A percentile compares a stretch with the other conserved stretches of the same genome.
Evolutionary conservation across 768 basidiomycete species (phyloP).

Genomic region (Hygrocybe punicea): DNA sequence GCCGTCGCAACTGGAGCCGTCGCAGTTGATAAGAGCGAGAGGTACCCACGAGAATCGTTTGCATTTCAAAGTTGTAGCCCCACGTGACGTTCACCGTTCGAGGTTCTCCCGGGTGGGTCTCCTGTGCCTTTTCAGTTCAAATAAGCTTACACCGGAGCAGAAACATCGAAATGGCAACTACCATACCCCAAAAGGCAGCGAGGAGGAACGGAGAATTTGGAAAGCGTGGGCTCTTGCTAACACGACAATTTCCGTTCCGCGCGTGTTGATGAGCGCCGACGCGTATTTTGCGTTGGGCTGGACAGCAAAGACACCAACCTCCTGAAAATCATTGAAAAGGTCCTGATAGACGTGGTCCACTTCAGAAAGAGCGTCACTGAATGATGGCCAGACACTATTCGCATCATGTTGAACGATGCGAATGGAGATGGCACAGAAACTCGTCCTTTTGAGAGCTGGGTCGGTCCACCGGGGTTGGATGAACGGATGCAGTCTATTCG

Average conservation of each 20-base stretch:
- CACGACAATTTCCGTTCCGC: not conserved
- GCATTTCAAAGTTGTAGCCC: too few species aligned
- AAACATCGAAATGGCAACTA: not conserved
- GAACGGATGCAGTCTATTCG: not conserved
- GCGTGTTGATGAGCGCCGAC: not conserved
- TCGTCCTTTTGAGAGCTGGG: not conserved
- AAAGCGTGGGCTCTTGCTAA: not conserved
- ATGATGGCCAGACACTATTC: not conserved
- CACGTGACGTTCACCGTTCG: too few species aligned
- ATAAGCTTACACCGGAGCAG: too few species aligned
- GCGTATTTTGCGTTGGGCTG: not conserved
- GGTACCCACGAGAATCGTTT: too few species aligned
- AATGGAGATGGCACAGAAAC: not conserved
- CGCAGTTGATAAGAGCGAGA: too few species aligned
- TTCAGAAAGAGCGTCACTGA: not conserved
- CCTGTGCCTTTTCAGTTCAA: too few species aligned
- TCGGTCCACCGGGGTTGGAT: not conserved
- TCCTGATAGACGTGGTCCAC: not conserved
- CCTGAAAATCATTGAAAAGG: not conserved
- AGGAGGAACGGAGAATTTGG: not conserved
- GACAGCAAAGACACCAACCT: not conserved
- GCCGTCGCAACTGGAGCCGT: too few species aligned
- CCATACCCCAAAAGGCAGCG: not conserved
- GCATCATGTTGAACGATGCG: not conserved
- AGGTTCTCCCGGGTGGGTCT: too few species aligned